These are phyloP conservation scores for Myxozyma neotropica DNA, from an alignment of 805 yeast species.

Conservation along the genomic window DNA sequence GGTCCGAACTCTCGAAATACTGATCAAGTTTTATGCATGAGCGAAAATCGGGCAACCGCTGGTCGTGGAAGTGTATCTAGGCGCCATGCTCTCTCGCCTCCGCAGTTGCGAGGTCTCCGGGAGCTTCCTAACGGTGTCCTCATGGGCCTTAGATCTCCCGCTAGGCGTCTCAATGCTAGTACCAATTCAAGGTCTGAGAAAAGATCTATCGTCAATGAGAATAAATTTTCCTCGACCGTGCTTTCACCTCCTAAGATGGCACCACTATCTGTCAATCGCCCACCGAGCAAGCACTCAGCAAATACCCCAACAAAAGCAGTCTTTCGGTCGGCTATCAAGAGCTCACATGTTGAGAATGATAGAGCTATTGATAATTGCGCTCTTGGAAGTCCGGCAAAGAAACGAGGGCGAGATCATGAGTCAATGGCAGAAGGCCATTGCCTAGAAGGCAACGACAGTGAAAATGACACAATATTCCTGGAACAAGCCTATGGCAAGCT, in stretches of 20 bases:
- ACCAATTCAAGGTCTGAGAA: constrained; percentile 1
- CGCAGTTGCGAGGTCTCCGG: background rate
- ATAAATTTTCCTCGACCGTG: background rate
- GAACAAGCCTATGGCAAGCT: constrained; percentile 5
- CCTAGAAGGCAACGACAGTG: background rate
- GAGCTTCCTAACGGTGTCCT: background rate
- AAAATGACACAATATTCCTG: background rate
- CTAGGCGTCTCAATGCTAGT: constrained; percentile 15
- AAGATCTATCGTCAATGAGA: background rate
- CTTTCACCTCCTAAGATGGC: constrained; percentile 22
- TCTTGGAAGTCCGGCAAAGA: background rate
- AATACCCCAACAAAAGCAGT: background rate
- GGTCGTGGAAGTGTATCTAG: background rate
- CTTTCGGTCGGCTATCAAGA: background rate
- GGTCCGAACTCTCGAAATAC: background rate
- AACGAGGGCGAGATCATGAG: background rate
- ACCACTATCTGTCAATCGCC: constrained; percentile 4
- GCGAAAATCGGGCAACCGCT: background rate
- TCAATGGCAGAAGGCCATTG: background rate
- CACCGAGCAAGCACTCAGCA: background rate
- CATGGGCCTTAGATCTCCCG: constrained; percentile 28
- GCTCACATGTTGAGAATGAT: background rate
- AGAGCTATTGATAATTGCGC: background rate
- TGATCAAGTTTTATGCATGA: background rate
- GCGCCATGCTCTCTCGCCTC: background rate